phyloP scores from a whole-genome alignment of 2,329 filamentous ascomycete species.

The Boeremia exigua region DNA sequence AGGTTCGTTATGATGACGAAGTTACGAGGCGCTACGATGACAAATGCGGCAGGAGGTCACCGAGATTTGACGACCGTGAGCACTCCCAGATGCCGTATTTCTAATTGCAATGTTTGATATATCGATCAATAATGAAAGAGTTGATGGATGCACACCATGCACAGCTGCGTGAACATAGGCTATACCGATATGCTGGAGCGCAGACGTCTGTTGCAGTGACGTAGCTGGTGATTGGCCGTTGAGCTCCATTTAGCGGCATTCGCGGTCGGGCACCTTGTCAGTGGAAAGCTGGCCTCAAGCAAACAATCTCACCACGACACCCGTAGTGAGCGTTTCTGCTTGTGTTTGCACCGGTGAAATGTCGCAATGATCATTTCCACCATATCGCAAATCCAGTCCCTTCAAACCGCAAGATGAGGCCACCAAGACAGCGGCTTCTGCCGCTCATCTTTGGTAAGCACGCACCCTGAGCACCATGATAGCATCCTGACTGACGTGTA shows the following conservation, averaged over 20 bases:
- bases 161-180: neutral
- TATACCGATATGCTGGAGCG: neutral
- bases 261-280: constrained; percentile 24
- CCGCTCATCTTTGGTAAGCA: constrained; percentile 45
- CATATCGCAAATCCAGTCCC: constrained; percentile 19
- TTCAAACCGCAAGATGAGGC: constrained; percentile 40
- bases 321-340: neutral
- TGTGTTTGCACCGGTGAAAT: constrained; percentile 26
- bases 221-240: constrained; percentile 42
- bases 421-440: constrained; percentile 43
- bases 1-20: constrained; percentile 12
- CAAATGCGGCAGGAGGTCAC: constrained; percentile 16
- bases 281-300: constrained; percentile 45
- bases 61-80: neutral
- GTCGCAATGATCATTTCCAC: constrained; percentile 40
- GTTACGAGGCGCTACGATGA: constrained; percentile 11
- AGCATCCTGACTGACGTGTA: constrained; percentile 29
- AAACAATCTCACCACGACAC: constrained; percentile 28
- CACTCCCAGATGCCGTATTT: neutral
- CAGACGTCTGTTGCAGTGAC: constrained; percentile 21
- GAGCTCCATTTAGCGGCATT: constrained; percentile 24
- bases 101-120: neutral
- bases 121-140: neutral
- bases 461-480: constrained; percentile 6
- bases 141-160: neutral